Evolutionary conservation across 495 filamentous ascomycete species (phyloP).

Genomic region (Aspergillus homomorphus): DNA sequence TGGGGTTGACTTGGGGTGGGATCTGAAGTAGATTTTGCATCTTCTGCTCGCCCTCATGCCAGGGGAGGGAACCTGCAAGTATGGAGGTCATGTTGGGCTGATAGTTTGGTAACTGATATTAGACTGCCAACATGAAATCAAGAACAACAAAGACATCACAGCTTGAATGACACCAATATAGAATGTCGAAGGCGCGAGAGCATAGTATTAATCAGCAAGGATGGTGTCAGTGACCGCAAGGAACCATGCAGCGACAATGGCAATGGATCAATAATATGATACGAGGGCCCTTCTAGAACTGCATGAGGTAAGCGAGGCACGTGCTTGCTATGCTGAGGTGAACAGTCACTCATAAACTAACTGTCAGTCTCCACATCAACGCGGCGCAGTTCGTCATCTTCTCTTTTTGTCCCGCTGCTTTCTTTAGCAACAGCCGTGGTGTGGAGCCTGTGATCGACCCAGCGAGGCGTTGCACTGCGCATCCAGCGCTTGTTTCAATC

Average conservation of each 20-base stretch:
- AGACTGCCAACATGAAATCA: neutral
- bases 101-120: neutral
- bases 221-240: neutral
- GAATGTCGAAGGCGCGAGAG: neutral
- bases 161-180: neutral
- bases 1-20: slow-evolving; percentile 57
- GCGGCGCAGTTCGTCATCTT: slow-evolving; percentile 10
- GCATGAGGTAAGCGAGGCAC: neutral
- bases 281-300: neutral
- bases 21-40: slow-evolving; percentile 48
- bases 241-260: neutral
- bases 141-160: neutral
- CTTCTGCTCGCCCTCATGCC: slow-evolving; percentile 51
- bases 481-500: neutral
- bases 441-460: slow-evolving; percentile 15
- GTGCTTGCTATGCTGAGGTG: too few species aligned
- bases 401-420: slow-evolving; percentile 10
- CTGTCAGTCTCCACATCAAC: neutral
- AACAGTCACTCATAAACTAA: neutral
- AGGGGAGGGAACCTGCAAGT: slow-evolving; percentile 34
- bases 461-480: slow-evolving; percentile 13
- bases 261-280: neutral
- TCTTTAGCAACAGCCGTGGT: slow-evolving; percentile 23
- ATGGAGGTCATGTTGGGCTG: slow-evolving; percentile 40
- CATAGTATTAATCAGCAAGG: slow-evolving; percentile 1